These are phyloP conservation scores for Pseudogymnoascus sp. DNA, from an alignment of 2,329 filamentous ascomycete species.

Conservation along the genomic window DNA sequence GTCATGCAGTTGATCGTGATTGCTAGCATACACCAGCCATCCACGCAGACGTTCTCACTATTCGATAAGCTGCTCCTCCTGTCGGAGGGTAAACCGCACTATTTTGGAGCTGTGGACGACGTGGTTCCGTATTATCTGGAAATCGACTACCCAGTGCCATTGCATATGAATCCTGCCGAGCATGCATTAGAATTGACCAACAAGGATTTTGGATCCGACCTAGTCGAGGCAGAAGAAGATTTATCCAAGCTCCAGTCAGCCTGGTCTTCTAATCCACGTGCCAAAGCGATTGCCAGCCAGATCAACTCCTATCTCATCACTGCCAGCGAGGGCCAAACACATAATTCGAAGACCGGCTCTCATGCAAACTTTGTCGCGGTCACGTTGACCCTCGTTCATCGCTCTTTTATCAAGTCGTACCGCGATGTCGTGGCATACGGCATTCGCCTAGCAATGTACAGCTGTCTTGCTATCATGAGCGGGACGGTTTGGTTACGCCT, in stretches of 20 bases:
- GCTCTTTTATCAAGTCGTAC: conserved; percentile 75
- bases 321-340: not conserved
- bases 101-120: conserved; percentile 55
- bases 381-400: conserved; percentile 60
- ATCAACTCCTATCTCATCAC: conserved; percentile 17
- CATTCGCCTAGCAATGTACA: conserved; percentile 76
- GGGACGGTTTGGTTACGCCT: conserved; percentile 79
- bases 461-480: conserved; percentile 73
- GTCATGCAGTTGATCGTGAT: conserved; percentile 59
- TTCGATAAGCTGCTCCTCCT: conserved; percentile 75
- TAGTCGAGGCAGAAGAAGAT: conserved; percentile 36
- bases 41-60: conserved; percentile 66
- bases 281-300: conserved; percentile 26
- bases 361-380: conserved; percentile 30
- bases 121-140: conserved; percentile 54
- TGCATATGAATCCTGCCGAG: conserved; percentile 71
- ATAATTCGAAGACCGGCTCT: not conserved
- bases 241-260: conserved; percentile 45
- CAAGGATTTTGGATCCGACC: conserved; percentile 58
- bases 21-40: conserved; percentile 79
- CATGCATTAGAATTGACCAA: conserved; percentile 72
- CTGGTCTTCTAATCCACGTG: conserved; percentile 45
- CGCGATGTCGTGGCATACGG: conserved; percentile 79
- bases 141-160: conserved; percentile 54
- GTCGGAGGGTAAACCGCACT: conserved; percentile 61